Conservation (phyloP, 2,329 filamentous ascomycete genomes). For the Paracamarosporium sp. region DNA sequence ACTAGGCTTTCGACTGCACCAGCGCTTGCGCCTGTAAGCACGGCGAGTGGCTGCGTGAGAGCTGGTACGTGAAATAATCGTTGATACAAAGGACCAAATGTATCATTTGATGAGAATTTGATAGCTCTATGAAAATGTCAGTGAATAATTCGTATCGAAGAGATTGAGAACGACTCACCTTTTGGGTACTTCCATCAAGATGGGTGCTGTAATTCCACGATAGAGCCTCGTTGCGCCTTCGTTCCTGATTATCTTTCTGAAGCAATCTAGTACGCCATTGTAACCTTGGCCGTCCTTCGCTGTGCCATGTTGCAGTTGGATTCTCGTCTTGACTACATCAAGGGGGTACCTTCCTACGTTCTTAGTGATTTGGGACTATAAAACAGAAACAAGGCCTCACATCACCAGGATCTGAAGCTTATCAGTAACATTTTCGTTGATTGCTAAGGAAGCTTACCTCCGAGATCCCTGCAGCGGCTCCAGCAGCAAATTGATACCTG, state of each 20-base stretch:
- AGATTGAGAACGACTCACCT: constrained; percentile 12
- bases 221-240: constrained; percentile 33
- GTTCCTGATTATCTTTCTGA: constrained; percentile 33
- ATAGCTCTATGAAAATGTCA: constrained; percentile 25
- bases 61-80: constrained; percentile 24
- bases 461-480: constrained; percentile 30
- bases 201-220: constrained; percentile 39
- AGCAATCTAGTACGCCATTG: constrained; percentile 36
- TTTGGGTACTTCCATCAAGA: constrained; percentile 41
- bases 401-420: constrained; percentile 12
- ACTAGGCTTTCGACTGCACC: constrained; percentile 38
- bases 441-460: constrained; percentile 17
- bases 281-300: constrained; percentile 27
- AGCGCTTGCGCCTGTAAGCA: constrained; percentile 37
- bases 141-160: not conserved
- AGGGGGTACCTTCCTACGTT: constrained; percentile 39
- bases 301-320: constrained; percentile 37
- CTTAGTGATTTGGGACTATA: constrained; percentile 20
- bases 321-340: constrained; percentile 40
- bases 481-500: constrained; percentile 38
- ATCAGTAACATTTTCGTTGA: not conserved
- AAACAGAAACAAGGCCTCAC: constrained; percentile 14
- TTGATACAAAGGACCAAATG: constrained; percentile 33
- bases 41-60: constrained; percentile 33
- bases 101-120: constrained; percentile 41